A percentile compares a stretch with the other conserved stretches of the same genome.
Conservation (phyloP, 495 filamentous ascomycete genomes). For the Neohortaea acidophila region DNA sequence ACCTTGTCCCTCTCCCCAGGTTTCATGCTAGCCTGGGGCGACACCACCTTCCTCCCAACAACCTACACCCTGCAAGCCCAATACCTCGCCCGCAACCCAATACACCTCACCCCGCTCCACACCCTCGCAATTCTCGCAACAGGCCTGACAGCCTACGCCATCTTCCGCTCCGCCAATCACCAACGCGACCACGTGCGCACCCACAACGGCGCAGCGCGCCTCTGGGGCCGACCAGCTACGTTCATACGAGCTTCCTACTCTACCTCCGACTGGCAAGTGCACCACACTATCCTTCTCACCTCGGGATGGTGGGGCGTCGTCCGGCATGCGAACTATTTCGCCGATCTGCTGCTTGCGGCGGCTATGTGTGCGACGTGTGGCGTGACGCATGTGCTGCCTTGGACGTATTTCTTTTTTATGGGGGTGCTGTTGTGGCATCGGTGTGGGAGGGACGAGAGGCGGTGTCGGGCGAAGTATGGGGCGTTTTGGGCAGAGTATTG, state of each 20-base stretch:
- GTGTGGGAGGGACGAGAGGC: conserved; percentile 27
- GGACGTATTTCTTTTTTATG: conserved; percentile 36
- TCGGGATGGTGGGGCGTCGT: conserved; percentile 34
- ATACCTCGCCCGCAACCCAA: conserved; percentile 33
- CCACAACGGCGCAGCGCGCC: conserved; percentile 28
- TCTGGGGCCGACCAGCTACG: conserved; percentile 31
- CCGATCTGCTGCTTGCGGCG: conserved; percentile 32
- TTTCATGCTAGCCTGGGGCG: conserved; percentile 37
- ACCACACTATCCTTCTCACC: not conserved
- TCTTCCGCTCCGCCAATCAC: conserved; percentile 35
- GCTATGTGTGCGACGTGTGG: conserved; percentile 33
- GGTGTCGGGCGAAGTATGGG: conserved; percentile 34
- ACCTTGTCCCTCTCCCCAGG: no score
- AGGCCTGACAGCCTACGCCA: conserved; percentile 27
- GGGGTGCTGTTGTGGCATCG: conserved; percentile 26
- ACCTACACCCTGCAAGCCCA: conserved; percentile 37
- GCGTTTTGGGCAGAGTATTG: conserved; percentile 32
- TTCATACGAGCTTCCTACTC: conserved; percentile 28
- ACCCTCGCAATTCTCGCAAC: conserved; percentile 21
- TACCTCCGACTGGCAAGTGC: conserved; percentile 27
- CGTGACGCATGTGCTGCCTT: conserved; percentile 28
- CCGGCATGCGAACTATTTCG: conserved; percentile 36
- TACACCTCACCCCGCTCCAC: conserved; percentile 20
- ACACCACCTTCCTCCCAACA: conserved; percentile 31
- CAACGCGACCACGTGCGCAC: conserved; percentile 34